Conservation (phyloP, 441 rosid species). For the Eutrema salsugineum region DNA sequence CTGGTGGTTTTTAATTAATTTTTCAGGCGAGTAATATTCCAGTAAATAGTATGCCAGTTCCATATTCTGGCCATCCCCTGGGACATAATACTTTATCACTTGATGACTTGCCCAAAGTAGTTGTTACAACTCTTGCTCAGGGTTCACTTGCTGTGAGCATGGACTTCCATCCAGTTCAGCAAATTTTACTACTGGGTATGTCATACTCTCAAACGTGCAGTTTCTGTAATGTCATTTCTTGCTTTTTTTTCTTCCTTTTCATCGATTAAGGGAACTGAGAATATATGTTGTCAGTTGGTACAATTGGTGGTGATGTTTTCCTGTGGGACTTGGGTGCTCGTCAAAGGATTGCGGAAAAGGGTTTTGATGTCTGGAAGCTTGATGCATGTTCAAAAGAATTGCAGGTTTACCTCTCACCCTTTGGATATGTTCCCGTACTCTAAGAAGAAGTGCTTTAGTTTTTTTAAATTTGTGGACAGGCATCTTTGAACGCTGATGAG, state of each 20-base stretch:
- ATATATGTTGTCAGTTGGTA: slow-evolving; percentile 59
- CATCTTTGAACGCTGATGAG: slow-evolving; percentile 54
- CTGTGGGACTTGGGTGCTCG: slow-evolving; percentile 77
- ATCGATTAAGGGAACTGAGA: neutral
- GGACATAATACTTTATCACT: slow-evolving; percentile 3
- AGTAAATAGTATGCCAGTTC: neutral
- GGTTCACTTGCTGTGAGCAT: slow-evolving; percentile 14
- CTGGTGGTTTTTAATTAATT: neutral
- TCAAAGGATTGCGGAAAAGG: slow-evolving; percentile 52
- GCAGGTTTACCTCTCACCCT: slow-evolving; percentile 48
- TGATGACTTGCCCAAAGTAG: slow-evolving; percentile 17
- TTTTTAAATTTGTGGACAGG: slow-evolving; percentile 35
- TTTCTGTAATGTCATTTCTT: neutral
- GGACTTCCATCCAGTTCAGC: slow-evolving; percentile 15
- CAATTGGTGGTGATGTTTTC: slow-evolving; percentile 64
- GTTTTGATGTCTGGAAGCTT: slow-evolving; percentile 70
- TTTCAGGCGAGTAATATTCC: slow-evolving; percentile 14
- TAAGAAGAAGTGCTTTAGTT: slow-evolving; percentile 3
- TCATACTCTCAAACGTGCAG: neutral
- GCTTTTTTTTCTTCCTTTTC: neutral
- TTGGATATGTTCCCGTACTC: slow-evolving; percentile 1
- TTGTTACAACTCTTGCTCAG: slow-evolving; percentile 12
- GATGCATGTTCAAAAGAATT: slow-evolving; percentile 47
- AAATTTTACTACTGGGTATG: slow-evolving; percentile 9
- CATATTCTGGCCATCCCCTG: slow-evolving; percentile 15